A percentile compares a stretch with the other conserved stretches of the same genome.
These are phyloP conservation scores for Inga laurina DNA, from an alignment of 306 rosid genomes.

Conservation along the genomic window DNA sequence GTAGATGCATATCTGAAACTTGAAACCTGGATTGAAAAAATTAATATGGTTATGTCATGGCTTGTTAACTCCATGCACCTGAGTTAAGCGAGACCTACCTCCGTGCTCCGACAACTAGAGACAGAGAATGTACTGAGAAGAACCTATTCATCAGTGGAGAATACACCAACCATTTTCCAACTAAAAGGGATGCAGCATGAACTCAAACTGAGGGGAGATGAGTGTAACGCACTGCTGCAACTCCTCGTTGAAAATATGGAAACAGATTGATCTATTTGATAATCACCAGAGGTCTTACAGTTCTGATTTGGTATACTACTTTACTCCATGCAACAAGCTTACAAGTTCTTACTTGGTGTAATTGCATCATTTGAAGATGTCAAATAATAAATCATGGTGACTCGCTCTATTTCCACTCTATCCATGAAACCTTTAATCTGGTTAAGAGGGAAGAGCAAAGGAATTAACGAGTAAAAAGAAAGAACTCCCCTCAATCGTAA, in stretches of 20 bases:
- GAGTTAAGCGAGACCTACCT: neutral
- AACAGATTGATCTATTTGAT: neutral
- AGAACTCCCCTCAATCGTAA: neutral
- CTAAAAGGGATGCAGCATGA: neutral
- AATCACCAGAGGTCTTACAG: neutral
- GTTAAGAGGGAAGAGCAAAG: neutral
- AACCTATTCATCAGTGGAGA: neutral
- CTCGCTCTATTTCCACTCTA: too few species aligned
- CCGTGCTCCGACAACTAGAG: neutral
- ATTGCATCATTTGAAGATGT: too few species aligned
- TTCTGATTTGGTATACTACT: neutral
- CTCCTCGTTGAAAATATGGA: neutral
- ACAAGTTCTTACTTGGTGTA: too few species aligned
- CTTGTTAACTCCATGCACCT: neutral
- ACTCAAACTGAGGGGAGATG: neutral
- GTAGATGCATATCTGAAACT: neutral
- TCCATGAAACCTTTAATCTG: too few species aligned
- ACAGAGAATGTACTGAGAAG: neutral
- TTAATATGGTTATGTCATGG: neutral
- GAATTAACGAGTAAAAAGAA: neutral
- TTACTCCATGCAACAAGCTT: neutral
- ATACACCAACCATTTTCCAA: neutral
- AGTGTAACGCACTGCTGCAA: neutral
- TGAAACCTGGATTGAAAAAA: neutral
- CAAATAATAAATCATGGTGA: too few species aligned